Evolutionary conservation across 2,329 filamentous ascomycete genomes (phyloP).

Genomic region (Helotiales sp.): DNA sequence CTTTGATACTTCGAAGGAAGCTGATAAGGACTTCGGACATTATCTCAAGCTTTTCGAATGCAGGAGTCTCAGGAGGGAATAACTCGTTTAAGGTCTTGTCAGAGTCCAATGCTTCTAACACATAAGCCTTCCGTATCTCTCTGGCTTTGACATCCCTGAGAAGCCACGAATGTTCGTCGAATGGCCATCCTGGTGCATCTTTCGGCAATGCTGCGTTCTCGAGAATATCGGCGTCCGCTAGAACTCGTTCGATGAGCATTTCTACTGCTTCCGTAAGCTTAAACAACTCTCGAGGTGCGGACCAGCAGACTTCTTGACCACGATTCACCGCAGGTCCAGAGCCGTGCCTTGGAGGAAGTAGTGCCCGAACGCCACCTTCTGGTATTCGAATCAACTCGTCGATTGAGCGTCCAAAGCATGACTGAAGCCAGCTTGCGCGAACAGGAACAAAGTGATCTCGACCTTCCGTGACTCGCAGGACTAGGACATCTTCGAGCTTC

Average conservation of each 20-base stretch:
- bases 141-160: conserved; percentile 38
- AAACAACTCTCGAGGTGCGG: conserved; percentile 86
- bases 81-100: conserved; percentile 61
- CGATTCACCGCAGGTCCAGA: conserved; percentile 37
- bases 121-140: conserved; percentile 30
- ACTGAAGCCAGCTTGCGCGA: conserved; percentile 75
- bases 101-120: conserved; percentile 71
- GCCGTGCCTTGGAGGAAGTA: conserved; percentile 33
- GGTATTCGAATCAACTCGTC: conserved; percentile 86
- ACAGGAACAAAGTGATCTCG: conserved; percentile 90
- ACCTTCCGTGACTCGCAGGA: conserved; percentile 80
- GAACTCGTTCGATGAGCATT: conserved; percentile 53
- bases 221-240: conserved; percentile 64
- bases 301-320: conserved; percentile 64
- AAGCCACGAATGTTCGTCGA: conserved; percentile 40
- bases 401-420: conserved; percentile 82
- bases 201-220: conserved; percentile 52
- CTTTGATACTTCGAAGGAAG: conserved; percentile 73
- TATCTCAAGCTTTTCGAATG: conserved; percentile 71
- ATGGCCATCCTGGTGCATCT: conserved; percentile 59
- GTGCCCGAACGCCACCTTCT: conserved; percentile 72
- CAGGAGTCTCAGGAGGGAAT: conserved; percentile 62
- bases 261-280: conserved; percentile 80
- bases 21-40: conserved; percentile 69
- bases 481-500: conserved; percentile 79